phyloP scores from a whole-genome alignment of 2,329 filamentous ascomycete genomes.

The Colletotrichum agaves region DNA sequence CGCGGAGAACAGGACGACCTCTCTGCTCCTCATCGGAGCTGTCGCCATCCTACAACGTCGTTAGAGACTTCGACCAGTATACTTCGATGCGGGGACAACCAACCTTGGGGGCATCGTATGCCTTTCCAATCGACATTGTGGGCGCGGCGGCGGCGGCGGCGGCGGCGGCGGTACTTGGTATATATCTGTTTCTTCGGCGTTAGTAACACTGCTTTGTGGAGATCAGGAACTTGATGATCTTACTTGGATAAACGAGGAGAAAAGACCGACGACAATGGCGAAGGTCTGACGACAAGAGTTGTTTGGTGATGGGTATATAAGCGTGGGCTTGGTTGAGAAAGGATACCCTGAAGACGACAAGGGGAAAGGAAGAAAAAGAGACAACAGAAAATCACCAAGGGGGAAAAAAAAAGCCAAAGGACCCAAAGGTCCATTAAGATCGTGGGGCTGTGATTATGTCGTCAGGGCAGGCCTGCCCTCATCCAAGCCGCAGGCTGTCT shows the following conservation, averaged over 20 bases:
- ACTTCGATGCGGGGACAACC: too few relatives aligned
- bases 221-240: rapidly evolving
- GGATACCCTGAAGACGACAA: not conserved
- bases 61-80: slow-evolving; percentile 1
- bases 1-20: slow-evolving; percentile 9
- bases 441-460: slow-evolving; percentile 3
- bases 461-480: not conserved
- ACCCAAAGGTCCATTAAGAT: not conserved
- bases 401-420: not conserved
- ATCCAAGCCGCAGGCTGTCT: not conserved
- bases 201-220: not conserved
- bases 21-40: not conserved
- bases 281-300: too few relatives aligned
- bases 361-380: not conserved
- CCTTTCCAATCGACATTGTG: slow-evolving; percentile 9
- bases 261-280: too few relatives aligned
- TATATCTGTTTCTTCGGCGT: not conserved
- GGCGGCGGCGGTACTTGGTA: not conserved
- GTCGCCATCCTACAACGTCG: not conserved
- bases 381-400: not conserved
- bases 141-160: not conserved
- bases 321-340: not conserved
- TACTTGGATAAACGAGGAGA: not conserved
- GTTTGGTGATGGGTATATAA: not conserved
- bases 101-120: slow-evolving; percentile 15